phyloP scores from a whole-genome alignment of 2,329 filamentous ascomycete species.

The Fusarium metavorans region DNA sequence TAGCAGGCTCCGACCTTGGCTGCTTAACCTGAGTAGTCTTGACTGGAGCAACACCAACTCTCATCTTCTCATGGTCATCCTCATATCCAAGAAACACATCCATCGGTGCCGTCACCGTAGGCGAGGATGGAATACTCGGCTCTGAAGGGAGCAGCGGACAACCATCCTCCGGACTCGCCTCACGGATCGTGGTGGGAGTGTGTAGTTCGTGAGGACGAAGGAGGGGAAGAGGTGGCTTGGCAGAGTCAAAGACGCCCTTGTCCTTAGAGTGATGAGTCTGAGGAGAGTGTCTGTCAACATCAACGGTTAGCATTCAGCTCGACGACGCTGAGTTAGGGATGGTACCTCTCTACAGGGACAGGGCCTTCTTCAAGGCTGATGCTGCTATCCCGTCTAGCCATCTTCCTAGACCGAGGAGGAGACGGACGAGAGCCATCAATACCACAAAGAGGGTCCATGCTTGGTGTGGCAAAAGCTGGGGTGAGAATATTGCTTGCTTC shows the following conservation, averaged over 20 bases:
- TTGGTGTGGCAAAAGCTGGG: neutral
- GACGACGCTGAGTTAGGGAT: neutral
- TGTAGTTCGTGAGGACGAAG: constrained; percentile 6
- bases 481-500: neutral
- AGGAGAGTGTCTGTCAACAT: constrained; percentile 2
- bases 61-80: constrained; percentile 22
- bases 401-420: neutral
- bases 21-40: neutral
- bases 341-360: constrained; percentile 14
- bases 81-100: constrained; percentile 30
- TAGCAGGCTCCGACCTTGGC: neutral
- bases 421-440: constrained; percentile 34
- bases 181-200: neutral
- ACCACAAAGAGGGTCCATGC: constrained; percentile 34
- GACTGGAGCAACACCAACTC: neutral
- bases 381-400: constrained; percentile 33
- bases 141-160: constrained; percentile 18
- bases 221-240: constrained; percentile 6
- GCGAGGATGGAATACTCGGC: constrained; percentile 8
- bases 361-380: constrained; percentile 37
- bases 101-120: constrained; percentile 13
- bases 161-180: neutral
- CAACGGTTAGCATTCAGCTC: neutral
- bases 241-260: neutral
- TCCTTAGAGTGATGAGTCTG: neutral